phyloP scores from a whole-genome alignment of 768 basidiomycete genomes.

The Melanogaster broomeanus region DNA sequence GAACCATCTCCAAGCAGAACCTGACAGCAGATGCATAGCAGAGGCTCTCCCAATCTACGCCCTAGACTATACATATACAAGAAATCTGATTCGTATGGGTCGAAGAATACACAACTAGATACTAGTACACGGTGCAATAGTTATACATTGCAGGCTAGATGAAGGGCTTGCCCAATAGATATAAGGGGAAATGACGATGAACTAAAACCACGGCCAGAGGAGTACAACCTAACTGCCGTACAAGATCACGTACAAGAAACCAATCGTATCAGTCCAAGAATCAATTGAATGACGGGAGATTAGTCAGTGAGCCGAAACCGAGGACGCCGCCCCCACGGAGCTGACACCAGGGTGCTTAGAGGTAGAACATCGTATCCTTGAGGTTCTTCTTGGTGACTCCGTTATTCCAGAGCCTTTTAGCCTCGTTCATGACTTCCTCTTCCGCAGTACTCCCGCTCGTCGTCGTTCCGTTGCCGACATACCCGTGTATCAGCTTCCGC shows the following conservation, averaged over 20 bases:
- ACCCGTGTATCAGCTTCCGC: conserved; percentile 47
- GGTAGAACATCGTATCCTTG: conserved; percentile 77
- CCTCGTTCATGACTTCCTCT: conserved; percentile 55
- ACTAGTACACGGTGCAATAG: not conserved
- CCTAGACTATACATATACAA: not conserved
- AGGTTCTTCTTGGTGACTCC: conserved; percentile 52
- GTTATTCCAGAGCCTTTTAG: conserved; percentile 51
- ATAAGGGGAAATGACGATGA: not conserved
- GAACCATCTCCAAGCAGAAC: no score
- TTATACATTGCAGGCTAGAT: not conserved
- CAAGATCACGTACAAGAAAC: not conserved
- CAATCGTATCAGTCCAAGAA: not conserved
- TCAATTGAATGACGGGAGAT: not conserved
- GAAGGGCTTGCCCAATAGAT: no score
- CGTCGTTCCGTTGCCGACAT: conserved; percentile 22
- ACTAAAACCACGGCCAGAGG: not conserved
- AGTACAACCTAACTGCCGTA: not conserved
- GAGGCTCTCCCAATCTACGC: no score
- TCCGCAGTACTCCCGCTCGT: conserved; percentile 41
- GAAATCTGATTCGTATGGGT: not conserved
- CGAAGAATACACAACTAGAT: not conserved
- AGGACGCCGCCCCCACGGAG: not conserved
- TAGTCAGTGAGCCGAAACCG: not conserved
- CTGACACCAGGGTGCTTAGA: conserved; percentile 36
- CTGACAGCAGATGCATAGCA: no score